Conservation (phyloP, 1,284 basidiomycete species). For the Sporisorium reilianum region DNA sequence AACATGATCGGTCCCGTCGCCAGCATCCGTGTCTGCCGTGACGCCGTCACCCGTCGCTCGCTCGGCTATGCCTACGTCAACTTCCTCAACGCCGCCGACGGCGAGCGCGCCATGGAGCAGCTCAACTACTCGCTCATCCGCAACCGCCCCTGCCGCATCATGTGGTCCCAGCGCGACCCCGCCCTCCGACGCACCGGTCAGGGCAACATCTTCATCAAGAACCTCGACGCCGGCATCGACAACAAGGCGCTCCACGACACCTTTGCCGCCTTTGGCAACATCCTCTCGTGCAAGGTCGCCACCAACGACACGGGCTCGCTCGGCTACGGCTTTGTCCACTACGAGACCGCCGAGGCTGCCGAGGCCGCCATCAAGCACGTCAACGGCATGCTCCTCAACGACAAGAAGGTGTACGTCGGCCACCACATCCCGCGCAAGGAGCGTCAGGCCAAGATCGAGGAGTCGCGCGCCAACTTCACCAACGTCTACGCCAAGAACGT, state of each 20-base stretch:
- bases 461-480: slow-evolving; percentile 95
- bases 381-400: slow-evolving; percentile 99
- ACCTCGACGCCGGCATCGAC: slow-evolving; percentile 97
- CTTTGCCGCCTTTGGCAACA: slow-evolving; percentile 98
- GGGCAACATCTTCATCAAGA: slow-evolving; percentile 99
- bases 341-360: slow-evolving; percentile 96
- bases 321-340: slow-evolving; percentile 95
- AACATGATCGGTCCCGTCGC: slow-evolving; percentile 99
- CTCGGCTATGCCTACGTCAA: slow-evolving; percentile 99
- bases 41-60: slow-evolving; percentile 98
- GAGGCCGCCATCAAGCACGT: slow-evolving; percentile 93
- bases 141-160: slow-evolving; percentile 98
- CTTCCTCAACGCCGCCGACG: slow-evolving; percentile 95
- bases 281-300: slow-evolving; percentile 99
- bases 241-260: slow-evolving; percentile 99
- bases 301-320: slow-evolving; percentile 65
- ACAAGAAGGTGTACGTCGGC: slow-evolving; percentile 89
- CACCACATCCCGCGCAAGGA: slow-evolving; percentile 97
- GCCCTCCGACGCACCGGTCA: slow-evolving; percentile 98
- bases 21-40: slow-evolving; percentile 99
- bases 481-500: slow-evolving; percentile 99
- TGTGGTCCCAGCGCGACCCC: slow-evolving; percentile 99
- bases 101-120: slow-evolving; percentile 98
- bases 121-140: slow-evolving; percentile 99
- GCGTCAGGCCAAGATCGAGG: slow-evolving; percentile 85